phyloP scores from a whole-genome alignment of 108 stramenopile species.

The Nannochloropsis gaditana region DNA sequence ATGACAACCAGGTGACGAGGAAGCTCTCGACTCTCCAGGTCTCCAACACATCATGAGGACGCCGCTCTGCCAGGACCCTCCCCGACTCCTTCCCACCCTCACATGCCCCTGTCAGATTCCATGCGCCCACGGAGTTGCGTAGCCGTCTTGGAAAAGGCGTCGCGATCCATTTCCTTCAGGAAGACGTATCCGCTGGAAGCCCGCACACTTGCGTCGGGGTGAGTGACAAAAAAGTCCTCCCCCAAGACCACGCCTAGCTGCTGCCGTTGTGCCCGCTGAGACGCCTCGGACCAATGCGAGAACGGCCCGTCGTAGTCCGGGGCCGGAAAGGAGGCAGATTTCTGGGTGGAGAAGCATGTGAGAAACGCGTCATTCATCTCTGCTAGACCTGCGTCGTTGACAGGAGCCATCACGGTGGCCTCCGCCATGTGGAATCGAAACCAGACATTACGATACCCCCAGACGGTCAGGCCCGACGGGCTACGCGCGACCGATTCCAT shows the following conservation, averaged over 20 bases:
- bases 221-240: slow-evolving; percentile 29
- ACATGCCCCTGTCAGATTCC: background rate
- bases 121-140: slow-evolving; percentile 26
- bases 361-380: slow-evolving; percentile 38
- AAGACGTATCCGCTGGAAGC: slow-evolving; percentile 30
- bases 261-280: slow-evolving; percentile 29
- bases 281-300: slow-evolving; percentile 28
- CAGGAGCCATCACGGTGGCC: slow-evolving; percentile 36
- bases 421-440: slow-evolving; percentile 27
- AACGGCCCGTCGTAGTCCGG: slow-evolving; percentile 39
- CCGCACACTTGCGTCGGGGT: slow-evolving; percentile 19
- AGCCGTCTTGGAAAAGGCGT: slow-evolving; percentile 22
- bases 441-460: slow-evolving; percentile 48
- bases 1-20: too few relatives aligned
- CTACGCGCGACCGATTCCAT: background rate
- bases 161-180: slow-evolving; percentile 25
- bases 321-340: slow-evolving; percentile 36
- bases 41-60: background rate
- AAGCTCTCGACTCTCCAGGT: too few relatives aligned
- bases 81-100: background rate
- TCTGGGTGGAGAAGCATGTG: slow-evolving; percentile 40
- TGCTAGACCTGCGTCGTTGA: slow-evolving; percentile 1
- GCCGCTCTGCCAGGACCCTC: background rate
- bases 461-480: background rate
- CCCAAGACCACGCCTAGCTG: slow-evolving; percentile 27